These are phyloP conservation scores for Botrytis tulipae DNA, from an alignment of 2,329 filamentous ascomycete genomes.

Conservation along the genomic window DNA sequence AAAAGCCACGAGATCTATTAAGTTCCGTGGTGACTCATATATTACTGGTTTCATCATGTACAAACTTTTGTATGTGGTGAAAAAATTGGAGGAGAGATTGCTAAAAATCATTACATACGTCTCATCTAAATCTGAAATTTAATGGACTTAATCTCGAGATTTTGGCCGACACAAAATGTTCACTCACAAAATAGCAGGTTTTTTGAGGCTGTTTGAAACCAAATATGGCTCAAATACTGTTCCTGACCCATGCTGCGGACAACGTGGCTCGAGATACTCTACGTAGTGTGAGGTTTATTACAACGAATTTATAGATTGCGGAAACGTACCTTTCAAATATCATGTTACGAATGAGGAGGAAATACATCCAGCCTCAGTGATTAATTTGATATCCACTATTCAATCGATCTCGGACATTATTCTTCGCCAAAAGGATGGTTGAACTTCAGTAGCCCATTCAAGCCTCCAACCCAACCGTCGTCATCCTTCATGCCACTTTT, in stretches of 20 bases:
- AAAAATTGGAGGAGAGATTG: neutral
- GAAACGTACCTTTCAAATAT: conserved; percentile 6
- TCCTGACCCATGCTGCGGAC: neutral
- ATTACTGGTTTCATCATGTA: neutral
- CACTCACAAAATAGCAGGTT: neutral
- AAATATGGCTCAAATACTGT: neutral
- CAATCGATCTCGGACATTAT: conserved; percentile 2
- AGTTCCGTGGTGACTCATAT: neutral
- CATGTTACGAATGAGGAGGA: neutral
- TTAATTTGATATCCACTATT: neutral
- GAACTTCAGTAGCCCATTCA: conserved; percentile 93
- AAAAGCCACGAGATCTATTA: conserved; percentile 12
- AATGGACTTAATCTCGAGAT: neutral
- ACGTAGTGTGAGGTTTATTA: neutral
- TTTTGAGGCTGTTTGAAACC: neutral
- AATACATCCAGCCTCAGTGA: neutral
- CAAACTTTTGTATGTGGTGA: neutral
- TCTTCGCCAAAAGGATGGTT: conserved; percentile 90
- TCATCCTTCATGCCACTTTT: conserved; percentile 58
- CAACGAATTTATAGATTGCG: neutral
- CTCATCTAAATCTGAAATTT: neutral
- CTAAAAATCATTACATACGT: neutral
- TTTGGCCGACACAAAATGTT: neutral
- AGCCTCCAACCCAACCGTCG: conserved; percentile 92
- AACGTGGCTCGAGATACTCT: neutral